Percentiles rank a stretch among this genome's conserved stretches.
phyloP scores from a whole-genome alignment of 129 eudicot species.

The Glebionis coronaria region DNA sequence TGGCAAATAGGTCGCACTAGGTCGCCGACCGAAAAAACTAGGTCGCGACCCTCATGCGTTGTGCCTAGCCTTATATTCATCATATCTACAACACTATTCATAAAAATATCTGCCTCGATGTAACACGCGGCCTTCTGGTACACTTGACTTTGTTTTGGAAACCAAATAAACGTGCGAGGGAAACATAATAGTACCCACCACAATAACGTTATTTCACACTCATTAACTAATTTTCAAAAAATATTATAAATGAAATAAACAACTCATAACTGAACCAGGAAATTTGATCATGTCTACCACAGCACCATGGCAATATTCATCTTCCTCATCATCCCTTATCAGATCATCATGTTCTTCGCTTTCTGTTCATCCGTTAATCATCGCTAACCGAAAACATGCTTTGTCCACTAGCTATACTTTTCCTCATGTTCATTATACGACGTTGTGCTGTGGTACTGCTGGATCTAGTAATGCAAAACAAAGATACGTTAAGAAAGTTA shows the following conservation, averaged over 20 bases:
- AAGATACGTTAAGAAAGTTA: constrained; percentile 14
- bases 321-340: constrained; percentile 2
- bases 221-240: not conserved
- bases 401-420: constrained; percentile 15
- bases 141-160: not conserved
- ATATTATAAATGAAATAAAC: not conserved
- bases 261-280: not conserved
- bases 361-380: constrained; percentile 26
- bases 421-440: constrained; percentile 18
- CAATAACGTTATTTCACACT: constrained; percentile 7
- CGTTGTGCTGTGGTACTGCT: constrained; percentile 25
- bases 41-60: no score
- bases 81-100: no score
- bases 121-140: no score
- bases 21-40: no score
- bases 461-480: constrained; percentile 23
- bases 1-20: no score
- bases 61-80: no score
- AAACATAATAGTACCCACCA: not conserved
- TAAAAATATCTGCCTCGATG: no score
- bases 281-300: constrained; percentile 46
- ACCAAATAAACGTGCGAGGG: constrained; percentile 22
- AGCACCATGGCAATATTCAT: constrained; percentile 32
- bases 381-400: constrained; percentile 26
- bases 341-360: constrained; percentile 25